Conservation (phyloP, 1,139 yeast genomes). For the Entelexis paramagnoliae region DNA sequence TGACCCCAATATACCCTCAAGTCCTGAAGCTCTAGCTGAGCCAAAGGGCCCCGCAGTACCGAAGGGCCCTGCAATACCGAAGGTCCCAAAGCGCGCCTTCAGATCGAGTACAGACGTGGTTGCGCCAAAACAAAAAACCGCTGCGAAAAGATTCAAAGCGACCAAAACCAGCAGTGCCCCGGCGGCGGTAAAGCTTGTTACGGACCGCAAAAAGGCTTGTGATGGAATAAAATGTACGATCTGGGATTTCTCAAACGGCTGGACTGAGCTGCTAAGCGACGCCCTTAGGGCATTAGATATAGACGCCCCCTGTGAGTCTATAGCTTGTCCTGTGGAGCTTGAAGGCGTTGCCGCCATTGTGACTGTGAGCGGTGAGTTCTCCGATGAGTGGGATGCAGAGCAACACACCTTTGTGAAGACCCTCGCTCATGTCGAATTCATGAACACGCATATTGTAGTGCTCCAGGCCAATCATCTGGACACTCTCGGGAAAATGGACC, state of each 20-base stretch:
- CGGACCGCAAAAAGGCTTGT: conserved; percentile 14
- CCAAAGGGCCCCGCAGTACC: background rate
- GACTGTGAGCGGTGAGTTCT: conserved; percentile 9
- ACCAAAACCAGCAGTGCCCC: conserved; percentile 1
- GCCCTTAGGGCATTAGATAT: conserved; percentile 6
- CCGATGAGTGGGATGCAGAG: conserved; percentile 15
- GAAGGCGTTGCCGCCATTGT: conserved; percentile 11
- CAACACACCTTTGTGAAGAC: conserved; percentile 9
- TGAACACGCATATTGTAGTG: conserved; percentile 9
- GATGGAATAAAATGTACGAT: background rate
- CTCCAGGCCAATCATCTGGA: conserved; percentile 7
- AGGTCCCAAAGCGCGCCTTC: background rate
- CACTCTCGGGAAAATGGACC: background rate
- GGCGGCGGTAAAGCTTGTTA: conserved; percentile 3
- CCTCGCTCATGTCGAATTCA: conserved; percentile 5
- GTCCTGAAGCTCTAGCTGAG: background rate
- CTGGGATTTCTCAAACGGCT: background rate
- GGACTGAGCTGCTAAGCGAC: conserved; percentile 1
- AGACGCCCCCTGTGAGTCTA: background rate
- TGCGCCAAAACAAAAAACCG: background rate
- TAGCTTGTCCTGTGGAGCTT: background rate
- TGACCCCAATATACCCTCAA: background rate
- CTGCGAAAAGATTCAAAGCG: background rate
- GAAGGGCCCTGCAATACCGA: background rate
- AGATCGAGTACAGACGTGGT: background rate